Evolutionary conservation across 176 grass and related monocot species (phyloP), one percentile per base, ranked within the genome.

Genomic region (Alloteropsis semialata): DNA sequence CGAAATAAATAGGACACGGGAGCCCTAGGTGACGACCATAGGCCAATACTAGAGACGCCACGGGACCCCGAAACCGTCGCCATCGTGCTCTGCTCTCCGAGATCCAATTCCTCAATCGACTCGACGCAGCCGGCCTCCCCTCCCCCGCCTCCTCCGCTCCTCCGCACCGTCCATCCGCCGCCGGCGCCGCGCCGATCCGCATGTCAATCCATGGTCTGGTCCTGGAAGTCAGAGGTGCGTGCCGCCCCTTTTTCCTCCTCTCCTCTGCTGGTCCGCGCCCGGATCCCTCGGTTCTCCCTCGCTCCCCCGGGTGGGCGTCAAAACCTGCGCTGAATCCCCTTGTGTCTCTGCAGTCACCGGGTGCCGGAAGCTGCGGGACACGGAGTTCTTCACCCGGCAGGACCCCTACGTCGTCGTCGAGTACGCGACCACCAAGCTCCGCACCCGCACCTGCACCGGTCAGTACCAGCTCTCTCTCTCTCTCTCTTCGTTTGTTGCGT

Each of bases 391-490:
- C 88, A 46, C 87, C 41, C 86, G 96, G 4, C 92, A 93, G 84
- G 95, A 98, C 72, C 92, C 95, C 73, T 98, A 98, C 83, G 92
- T 98, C 84, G 77, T 87, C 75, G 1, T 98, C 79, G 92, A 95
- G 29, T 98, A 95, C 77, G 90, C 90, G 81, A 86, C 30, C 84
- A 89, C 82, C 77, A 95, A 89, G 83, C 67, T 90, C 27, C 92
- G 95, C 59, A 95, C 92, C 13, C 50, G 88, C 19, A 98, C 95
- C 32, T 94, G 95, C 88, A 95, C 92, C 28, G 90, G 95, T 97
- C 16, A 1, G 49, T 65, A 27, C 9, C 22, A 2, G n/a, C n/a
- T n/a, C n/a, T n/a, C n/a, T n/a, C n/a, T n/a, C n/a, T n/a, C 8
- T 37, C 15, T 12, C n/a, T 45, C 14, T 1, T 30, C 27, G 24